Evolutionary conservation across 2,329 filamentous ascomycete genomes (phyloP), one percentile per base, ranked within the genome.

Genomic region (Dothideomycetes sp.): DNA sequence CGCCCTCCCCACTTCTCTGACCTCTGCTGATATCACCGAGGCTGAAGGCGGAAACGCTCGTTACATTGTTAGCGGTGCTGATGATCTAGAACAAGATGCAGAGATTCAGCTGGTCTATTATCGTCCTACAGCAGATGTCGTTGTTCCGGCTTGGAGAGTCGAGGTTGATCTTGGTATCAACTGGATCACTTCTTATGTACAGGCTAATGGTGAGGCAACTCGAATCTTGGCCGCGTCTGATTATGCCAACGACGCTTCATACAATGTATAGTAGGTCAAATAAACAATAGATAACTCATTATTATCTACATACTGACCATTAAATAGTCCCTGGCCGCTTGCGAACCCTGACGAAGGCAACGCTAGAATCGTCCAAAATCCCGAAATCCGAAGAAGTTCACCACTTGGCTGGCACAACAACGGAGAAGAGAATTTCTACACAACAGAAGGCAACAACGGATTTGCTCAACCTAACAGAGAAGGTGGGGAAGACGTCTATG

Each of bases 131-230:
- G 65, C 73, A 28, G 65, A 64, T 33, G 58, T 51, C 2, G 60
- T 78, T 4, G 63, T 62, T 5, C 60, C 77, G 15, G 62, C 70
- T 0, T 78, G 74, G 74, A 62, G 73, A 51, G 61, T 78, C 9
- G 73, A 78, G 63, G 78, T 73, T 2, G 72, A 78, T 43, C 56
- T 75, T 28, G 45, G 63, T 7, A 65, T 69, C 45, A 73, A 76
- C 58, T 78, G 73, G 73, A 64, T 78, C n/a, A 55, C 75, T 29
- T 70, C 70, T 2, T 78, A 78, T 49, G 65, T 77, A 22, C 69
- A 77, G 37, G 70, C 71, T 4, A 53, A 56, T n/a, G n/a, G n/a
- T n/a, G n/a, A n/a, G n/a, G n/a, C n/a, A n/a, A n/a, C 4, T 62
- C 62, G 37, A 66, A 64, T 22, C n/a, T n/a, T n/a, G n/a, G n/a